Base-by-base conservation (phyloP, 2,329 filamentous ascomycete genomes). In the Ophiostoma montium region DNA sequence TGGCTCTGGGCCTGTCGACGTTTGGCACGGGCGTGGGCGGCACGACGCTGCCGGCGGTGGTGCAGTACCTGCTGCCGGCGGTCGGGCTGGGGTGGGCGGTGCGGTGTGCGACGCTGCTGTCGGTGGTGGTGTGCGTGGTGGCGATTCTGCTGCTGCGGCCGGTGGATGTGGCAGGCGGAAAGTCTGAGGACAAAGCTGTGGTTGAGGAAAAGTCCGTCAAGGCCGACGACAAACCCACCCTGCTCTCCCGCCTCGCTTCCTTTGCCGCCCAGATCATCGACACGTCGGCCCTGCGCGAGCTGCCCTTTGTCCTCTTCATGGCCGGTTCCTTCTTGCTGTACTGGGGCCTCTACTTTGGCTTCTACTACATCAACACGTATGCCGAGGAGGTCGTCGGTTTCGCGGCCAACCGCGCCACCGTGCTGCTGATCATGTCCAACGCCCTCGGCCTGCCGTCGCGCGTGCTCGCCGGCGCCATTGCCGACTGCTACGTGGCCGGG, bases 71-170 rank as follows among this genome's bases (percentile, higher is more conserved):
- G 7, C 67, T 82, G 3, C 78, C 78, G 0, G 65, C 63, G 27
- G 62, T 84, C 15, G 81, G 81, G 0, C 84, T 83, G 57, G 67
- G 70, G 2, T 84, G 80, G 78, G 78, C 81, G 0, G 70, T 82
- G 27, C 68, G 80, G 2, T 70, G 73, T 3, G 65, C 78, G 23
- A 78, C 72, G 0, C 76, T 85, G 51, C 69, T 83, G 42, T 75
- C 75, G 30, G 56, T 83, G 8, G 68, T 64, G 9, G 67, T 65
- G 11, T 58, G 69, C 6, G 56, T 68, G 12, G 56, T 65, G 3
- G 57, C 70, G 43, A 55, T 69, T 5, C 61, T 71, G 49, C 53
- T 67, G 16, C 60, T 76, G 49, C 69, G 65, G 10, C 43, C 51
- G 2, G 15, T 10, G 30, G n/a, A n/a, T n/a, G n/a, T n/a, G n/a